A percentile compares a stretch with the other conserved stretches of the same genome.
Conservation (phyloP, 176 grass and related monocot species). For the Oryza glumipatula region DNA sequence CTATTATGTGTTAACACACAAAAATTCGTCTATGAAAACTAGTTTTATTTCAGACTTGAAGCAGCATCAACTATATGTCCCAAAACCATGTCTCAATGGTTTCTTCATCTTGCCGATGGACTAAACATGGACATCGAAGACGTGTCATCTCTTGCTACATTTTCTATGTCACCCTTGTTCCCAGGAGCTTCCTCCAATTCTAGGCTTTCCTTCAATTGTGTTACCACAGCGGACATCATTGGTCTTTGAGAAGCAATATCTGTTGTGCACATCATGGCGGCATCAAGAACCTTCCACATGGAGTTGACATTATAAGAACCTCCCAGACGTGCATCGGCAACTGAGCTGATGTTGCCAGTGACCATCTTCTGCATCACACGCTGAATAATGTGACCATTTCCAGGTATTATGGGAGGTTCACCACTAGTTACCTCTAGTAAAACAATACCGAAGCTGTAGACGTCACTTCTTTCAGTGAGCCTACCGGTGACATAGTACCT, state of each 20-base stretch:
- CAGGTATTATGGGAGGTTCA: not conserved
- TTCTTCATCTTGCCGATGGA: not conserved
- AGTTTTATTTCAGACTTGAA: too few relatives aligned
- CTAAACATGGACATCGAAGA: not conserved
- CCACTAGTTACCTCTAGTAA: constrained; percentile 27
- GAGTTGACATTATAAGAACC: too few relatives aligned
- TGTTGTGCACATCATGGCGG: too few relatives aligned
- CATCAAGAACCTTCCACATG: too few relatives aligned
- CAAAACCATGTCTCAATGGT: too few relatives aligned
- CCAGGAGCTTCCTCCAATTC: not conserved
- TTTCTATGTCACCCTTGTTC: not conserved
- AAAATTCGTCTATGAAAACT: too few relatives aligned
- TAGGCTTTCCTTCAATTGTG: too few relatives aligned
- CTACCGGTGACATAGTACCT: constrained; percentile 12
- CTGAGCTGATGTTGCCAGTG: not conserved
- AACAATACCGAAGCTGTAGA: constrained; percentile 23
- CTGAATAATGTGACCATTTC: not conserved
- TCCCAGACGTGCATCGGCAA: not conserved
- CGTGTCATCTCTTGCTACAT: not conserved
- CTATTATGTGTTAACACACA: too few relatives aligned
- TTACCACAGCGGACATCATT: too few relatives aligned
- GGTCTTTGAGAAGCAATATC: too few relatives aligned
- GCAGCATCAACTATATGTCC: too few relatives aligned
- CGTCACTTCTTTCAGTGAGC: constrained; percentile 6
- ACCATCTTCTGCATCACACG: not conserved